Percentiles rank a stretch among this genome's conserved stretches.
Conservation (phyloP, 768 basidiomycete species). For the Lactarius tabidus region DNA sequence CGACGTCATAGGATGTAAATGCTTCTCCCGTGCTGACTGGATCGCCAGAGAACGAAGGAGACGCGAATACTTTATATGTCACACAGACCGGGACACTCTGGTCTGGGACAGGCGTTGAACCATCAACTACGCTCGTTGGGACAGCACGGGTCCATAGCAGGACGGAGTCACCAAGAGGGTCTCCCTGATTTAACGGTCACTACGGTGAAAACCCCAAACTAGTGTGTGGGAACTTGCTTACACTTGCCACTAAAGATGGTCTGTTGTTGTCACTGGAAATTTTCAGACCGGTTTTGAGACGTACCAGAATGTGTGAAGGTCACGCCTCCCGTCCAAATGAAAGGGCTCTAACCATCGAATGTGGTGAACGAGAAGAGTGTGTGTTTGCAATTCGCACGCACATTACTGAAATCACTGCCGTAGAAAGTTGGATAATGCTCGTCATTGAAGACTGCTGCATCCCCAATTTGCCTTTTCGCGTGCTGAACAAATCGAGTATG, state of each 20-base stretch:
- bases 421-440: constrained; percentile 50
- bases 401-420: constrained; percentile 47
- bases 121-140: constrained; percentile 32
- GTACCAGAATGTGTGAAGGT: constrained; percentile 47
- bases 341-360: constrained; percentile 38
- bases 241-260: constrained; percentile 42
- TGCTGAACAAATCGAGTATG: constrained; percentile 37
- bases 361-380: not conserved
- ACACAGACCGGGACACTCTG: constrained; percentile 51
- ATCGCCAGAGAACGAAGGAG: constrained; percentile 34
- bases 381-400: constrained; percentile 26
- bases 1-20: constrained; percentile 54
- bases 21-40: constrained; percentile 44
- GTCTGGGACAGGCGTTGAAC: constrained; percentile 36
- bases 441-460: constrained; percentile 41
- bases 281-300: constrained; percentile 1
- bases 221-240: constrained; percentile 30
- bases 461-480: constrained; percentile 36
- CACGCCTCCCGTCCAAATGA: constrained; percentile 47
- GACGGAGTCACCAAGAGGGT: constrained; percentile 51
- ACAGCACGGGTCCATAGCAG: constrained; percentile 56
- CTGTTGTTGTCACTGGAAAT: not conserved
- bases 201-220: not conserved
- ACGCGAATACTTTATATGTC: constrained; percentile 42
- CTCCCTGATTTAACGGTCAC: constrained; percentile 37